These are phyloP conservation scores for Hypoxylon sp. DNA, from an alignment of 2,329 filamentous ascomycete species.

Conservation along the genomic window DNA sequence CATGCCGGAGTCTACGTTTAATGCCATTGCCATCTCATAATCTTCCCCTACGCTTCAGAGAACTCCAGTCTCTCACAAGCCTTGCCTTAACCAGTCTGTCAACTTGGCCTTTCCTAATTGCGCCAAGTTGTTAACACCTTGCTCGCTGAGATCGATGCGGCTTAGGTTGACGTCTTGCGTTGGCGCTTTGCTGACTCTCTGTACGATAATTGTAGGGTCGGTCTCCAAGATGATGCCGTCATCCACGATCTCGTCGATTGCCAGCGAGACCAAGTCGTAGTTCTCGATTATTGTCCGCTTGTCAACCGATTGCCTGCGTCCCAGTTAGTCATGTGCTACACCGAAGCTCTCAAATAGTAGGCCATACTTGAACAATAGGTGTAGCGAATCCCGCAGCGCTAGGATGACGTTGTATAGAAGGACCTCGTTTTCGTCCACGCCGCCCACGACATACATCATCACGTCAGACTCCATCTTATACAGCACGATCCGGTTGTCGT, in stretches of 20 bases:
- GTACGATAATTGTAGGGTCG: constrained; percentile 93
- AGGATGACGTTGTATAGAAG: constrained; percentile 95
- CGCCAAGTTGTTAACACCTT: constrained; percentile 93
- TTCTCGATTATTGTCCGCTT: constrained; percentile 99
- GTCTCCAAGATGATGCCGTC: constrained; percentile 98
- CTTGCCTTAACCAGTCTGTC: constrained; percentile 90
- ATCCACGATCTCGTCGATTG: constrained; percentile 95
- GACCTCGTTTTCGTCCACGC: constrained; percentile 95
- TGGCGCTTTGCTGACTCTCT: constrained; percentile 91
- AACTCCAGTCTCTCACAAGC: constrained; percentile 66
- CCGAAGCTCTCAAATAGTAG: background rate
- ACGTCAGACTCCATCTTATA: constrained; percentile 99
- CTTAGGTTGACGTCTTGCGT: constrained; percentile 92
- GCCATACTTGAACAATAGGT: constrained; percentile 91
- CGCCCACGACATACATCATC: constrained; percentile 94
- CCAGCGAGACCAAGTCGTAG: constrained; percentile 94
- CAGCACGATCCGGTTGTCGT: constrained; percentile 95
- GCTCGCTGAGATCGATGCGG: constrained; percentile 95
- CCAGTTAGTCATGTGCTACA: constrained; percentile 31
- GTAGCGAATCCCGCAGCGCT: constrained; percentile 89
- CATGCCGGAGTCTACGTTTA: constrained; percentile 49
- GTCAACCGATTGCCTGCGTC: constrained; percentile 87
- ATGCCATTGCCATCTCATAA: constrained; percentile 36
- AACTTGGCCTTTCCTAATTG: constrained; percentile 94
- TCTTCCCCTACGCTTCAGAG: constrained; percentile 21